Percentiles rank a stretch among this genome's conserved stretches.
phyloP scores from a whole-genome alignment of 768 basidiomycete genomes.

The Lyophyllum shimeji region DNA sequence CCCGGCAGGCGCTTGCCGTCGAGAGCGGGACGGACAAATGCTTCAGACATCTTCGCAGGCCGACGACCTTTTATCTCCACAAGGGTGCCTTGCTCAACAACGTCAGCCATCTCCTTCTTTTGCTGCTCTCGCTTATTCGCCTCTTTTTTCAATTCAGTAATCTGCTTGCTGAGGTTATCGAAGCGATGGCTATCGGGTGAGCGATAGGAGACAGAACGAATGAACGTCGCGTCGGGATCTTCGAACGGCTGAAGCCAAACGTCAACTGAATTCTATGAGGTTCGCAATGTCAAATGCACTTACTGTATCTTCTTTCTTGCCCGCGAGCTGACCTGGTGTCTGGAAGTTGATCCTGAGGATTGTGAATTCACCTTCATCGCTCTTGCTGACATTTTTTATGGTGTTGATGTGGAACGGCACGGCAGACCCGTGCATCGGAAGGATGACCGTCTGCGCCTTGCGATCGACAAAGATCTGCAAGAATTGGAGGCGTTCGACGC shows the following conservation, averaged over 20 bases:
- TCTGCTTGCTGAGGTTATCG: conserved; percentile 84
- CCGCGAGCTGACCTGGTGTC: conserved; percentile 94
- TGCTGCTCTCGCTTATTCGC: conserved; percentile 97
- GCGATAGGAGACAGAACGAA: conserved; percentile 93
- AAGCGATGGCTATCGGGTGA: conserved; percentile 89
- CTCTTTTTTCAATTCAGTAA: conserved; percentile 94
- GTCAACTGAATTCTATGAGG: background rate
- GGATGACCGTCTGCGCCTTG: conserved; percentile 83
- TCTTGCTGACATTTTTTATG: conserved; percentile 97
- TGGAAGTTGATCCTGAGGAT: conserved; percentile 97
- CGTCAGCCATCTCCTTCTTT: conserved; percentile 98
- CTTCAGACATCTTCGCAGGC: conserved; percentile 85
- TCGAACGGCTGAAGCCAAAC: conserved; percentile 74
- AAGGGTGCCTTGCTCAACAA: conserved; percentile 90
- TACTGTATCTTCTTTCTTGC: conserved; percentile 98
- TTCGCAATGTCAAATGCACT: conserved; percentile 11
- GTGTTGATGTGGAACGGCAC: conserved; percentile 99
- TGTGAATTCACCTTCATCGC: conserved; percentile 93
- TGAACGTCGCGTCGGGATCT: conserved; percentile 93
- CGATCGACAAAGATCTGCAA: conserved; percentile 86
- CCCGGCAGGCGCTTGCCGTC: conserved; percentile 95
- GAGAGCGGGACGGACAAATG: conserved; percentile 89
- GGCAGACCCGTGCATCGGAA: conserved; percentile 93
- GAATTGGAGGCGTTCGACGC: background rate
- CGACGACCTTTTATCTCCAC: conserved; percentile 87